Percentiles rank a stretch among this genome's conserved stretches.
These are phyloP conservation scores for Isochrysis galbana DNA, from an alignment of 78 protist genomes.

Conservation along the genomic window DNA sequence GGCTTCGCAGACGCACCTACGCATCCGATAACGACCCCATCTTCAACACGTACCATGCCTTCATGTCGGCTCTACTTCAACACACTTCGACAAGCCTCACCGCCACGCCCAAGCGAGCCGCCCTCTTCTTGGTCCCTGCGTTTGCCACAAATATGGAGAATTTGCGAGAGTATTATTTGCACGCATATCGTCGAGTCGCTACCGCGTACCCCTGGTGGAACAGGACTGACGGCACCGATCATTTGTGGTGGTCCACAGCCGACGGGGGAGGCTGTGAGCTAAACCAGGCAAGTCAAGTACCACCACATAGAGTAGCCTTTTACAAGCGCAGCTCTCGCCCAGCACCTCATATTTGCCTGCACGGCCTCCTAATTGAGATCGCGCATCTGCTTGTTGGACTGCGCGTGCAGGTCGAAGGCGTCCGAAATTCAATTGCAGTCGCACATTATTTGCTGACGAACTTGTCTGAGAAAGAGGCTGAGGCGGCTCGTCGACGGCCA, in stretches of 20 bases:
- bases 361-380: too few relatives aligned
- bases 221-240: not conserved
- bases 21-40: not conserved
- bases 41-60: not conserved
- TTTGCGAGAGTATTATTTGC: not conserved
- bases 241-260: not conserved
- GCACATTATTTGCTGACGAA: not conserved
- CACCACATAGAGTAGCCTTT: too few relatives aligned
- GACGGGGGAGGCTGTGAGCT: conserved; percentile 5
- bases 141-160: not conserved
- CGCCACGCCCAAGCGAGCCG: not conserved
- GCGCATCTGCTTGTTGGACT: too few relatives aligned
- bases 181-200: not conserved
- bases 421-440: not conserved
- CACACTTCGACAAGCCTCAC: not conserved
- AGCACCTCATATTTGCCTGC: too few relatives aligned
- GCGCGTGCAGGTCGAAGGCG: too few relatives aligned
- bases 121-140: not conserved
- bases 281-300: not conserved
- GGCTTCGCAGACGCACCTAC: not conserved
- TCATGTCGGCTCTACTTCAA: not conserved
- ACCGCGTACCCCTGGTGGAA: not conserved
- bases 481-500: too few relatives aligned
- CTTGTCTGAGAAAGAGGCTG: not conserved
- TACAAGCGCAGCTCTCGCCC: too few relatives aligned